Conservation (phyloP, 441 rosid species). For the Erysimum cheiri region DNA sequence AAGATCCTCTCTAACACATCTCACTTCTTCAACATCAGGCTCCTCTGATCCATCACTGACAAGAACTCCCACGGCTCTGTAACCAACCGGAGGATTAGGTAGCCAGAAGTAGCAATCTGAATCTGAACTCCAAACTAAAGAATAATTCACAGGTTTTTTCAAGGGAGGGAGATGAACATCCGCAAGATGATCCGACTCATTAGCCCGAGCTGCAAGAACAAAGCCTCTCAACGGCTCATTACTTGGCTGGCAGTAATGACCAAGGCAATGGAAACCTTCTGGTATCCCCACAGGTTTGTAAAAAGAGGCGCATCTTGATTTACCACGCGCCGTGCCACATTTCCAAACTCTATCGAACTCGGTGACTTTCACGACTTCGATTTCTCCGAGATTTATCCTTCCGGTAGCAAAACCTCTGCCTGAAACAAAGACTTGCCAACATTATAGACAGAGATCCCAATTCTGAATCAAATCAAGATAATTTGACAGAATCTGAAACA, state of each 20-base stretch:
- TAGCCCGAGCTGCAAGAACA: constrained; percentile 55
- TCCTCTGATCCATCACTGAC: constrained; percentile 51
- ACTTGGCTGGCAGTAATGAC: constrained; percentile 62
- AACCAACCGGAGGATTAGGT: constrained; percentile 64
- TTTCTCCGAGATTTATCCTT: constrained; percentile 58
- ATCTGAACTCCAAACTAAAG: constrained; percentile 56
- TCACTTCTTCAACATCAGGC: constrained; percentile 60
- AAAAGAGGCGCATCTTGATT: constrained; percentile 53
- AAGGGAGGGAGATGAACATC: constrained; percentile 51
- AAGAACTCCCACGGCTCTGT: constrained; percentile 66
- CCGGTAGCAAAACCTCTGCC: constrained; percentile 65
- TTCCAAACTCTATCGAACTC: constrained; percentile 62
- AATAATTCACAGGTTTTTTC: constrained; percentile 52
- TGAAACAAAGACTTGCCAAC: constrained; percentile 38
- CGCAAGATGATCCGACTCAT: constrained; percentile 28
- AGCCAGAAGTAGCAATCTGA: constrained; percentile 62
- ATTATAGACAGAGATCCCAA: neutral
- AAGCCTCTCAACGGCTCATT: constrained; percentile 59
- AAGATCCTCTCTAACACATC: constrained; percentile 70
- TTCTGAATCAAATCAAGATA: neutral
- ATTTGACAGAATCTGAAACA: neutral
- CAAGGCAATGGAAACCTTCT: constrained; percentile 62
- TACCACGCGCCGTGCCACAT: constrained; percentile 48
- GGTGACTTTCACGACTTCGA: constrained; percentile 57
- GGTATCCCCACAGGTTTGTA: constrained; percentile 72